These are phyloP conservation scores for Yamadazyma akitaensis DNA, from an alignment of 805 yeast genomes.

Conservation along the genomic window DNA sequence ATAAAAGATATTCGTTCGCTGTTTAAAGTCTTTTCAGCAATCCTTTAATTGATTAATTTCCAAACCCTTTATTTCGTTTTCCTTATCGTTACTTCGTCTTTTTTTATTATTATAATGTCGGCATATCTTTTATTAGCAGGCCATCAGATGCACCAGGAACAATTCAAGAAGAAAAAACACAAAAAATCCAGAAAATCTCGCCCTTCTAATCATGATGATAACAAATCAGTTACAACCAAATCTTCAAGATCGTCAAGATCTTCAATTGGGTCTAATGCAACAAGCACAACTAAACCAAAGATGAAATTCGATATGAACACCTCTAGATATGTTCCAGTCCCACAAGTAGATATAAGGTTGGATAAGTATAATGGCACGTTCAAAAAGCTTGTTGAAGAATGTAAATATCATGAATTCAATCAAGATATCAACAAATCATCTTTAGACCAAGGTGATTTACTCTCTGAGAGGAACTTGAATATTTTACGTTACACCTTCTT, in stretches of 20 bases:
- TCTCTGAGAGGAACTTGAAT: conserved; percentile 11
- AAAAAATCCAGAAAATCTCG: neutral
- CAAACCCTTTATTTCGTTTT: neutral
- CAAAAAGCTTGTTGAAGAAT: conserved; percentile 5
- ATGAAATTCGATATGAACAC: conserved; percentile 11
- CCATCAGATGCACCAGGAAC: conserved; percentile 10
- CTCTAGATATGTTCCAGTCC: conserved; percentile 5
- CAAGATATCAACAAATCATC: conserved; percentile 11
- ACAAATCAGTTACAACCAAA: conserved; percentile 8
- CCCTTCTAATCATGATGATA: conserved; percentile 4
- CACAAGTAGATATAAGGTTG: conserved; percentile 4
- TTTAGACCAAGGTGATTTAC: conserved; percentile 8
- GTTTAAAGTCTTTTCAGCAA: neutral
- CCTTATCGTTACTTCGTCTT: neutral
- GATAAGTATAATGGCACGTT: conserved; percentile 6
- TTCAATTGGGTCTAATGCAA: conserved; percentile 6
- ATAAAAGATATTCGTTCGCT: neutral
- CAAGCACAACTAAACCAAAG: conserved; percentile 1
- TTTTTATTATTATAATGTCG: conserved; percentile 10
- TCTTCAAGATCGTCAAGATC: conserved; percentile 8
- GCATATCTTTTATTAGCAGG: conserved; percentile 14
- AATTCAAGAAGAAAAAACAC: conserved; percentile 3
- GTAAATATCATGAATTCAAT: conserved; percentile 11
- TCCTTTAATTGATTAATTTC: neutral
- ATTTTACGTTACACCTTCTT: conserved; percentile 15